Base-by-base conservation (phyloP, 805 yeast genomes). In the Priceomyces medius region DNA sequence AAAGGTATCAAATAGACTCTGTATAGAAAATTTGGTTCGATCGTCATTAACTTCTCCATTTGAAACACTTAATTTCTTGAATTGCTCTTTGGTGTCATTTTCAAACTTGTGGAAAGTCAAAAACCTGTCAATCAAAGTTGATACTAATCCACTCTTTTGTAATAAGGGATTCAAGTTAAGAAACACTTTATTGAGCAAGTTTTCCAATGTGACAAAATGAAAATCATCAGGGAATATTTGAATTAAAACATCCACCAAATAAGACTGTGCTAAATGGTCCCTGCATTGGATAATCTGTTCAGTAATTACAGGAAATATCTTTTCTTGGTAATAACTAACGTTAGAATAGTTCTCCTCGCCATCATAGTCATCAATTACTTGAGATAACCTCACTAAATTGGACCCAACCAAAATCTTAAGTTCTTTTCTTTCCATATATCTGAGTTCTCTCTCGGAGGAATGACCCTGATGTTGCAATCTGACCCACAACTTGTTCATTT, bases 401-500 rank as follows among this genome's bases (percentile, higher is more conserved):
- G 96, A 85, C 0, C 99, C 99, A 20, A 93, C 95, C 31, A 93
- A 74, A 42, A 90, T 88, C 65, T 88, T 90, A 47, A 93, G 74
- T 63, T 93, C 97, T 54, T 83, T 81, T 17, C 99, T 74, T 63
- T 93, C 98, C 45, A 73, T 75, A 17, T 75, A 77, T 42, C 97
- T 74, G 59, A 84, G 79, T 28, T 73, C 79, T 29, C 87, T 76
- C 53, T 91, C 97, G 31, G 85, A 77, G 3, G 91, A 79, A 47
- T 88, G 96, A 2, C 98, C 98, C 63, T 89, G 96, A 59, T 90
- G 96, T 64, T 91, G 98, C 49, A 90, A 70, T 38, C 99, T 77
- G 3, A 93, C 98, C 99, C 99, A 93, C 35, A 93, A 72, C 62
- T 93, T 93, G 68, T 93, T 93, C 99, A 93, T 93, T 61, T 93